phyloP scores from a whole-genome alignment of 2,329 filamentous ascomycete genomes.

The Ophiocordyceps camponoti-leonardi region DNA sequence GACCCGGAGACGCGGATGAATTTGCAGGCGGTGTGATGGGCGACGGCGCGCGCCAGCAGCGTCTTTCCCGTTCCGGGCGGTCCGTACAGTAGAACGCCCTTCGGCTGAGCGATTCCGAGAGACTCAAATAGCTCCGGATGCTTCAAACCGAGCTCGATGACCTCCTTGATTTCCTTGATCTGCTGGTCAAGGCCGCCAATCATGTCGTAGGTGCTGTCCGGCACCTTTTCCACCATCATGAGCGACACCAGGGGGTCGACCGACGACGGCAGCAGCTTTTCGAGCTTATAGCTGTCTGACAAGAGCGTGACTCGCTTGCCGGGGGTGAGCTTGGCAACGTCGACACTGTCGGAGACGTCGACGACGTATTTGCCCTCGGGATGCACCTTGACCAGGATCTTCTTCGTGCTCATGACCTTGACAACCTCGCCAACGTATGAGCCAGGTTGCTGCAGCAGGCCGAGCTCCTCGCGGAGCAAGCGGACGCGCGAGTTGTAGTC shows the following conservation, averaged over 20 bases:
- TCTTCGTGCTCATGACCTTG: constrained; percentile 99
- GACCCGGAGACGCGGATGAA: constrained; percentile 96
- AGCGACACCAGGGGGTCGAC: constrained; percentile 96
- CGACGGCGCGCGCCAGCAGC: constrained; percentile 81
- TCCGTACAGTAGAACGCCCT: constrained; percentile 91
- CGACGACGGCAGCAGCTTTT: constrained; percentile 95
- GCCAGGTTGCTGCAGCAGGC: constrained; percentile 87
- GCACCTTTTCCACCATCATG: constrained; percentile 99
- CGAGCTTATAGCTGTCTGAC: constrained; percentile 95
- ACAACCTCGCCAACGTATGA: constrained; percentile 99
- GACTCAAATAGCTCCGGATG: constrained; percentile 98
- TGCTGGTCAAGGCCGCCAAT: constrained; percentile 97
- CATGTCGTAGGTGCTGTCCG: constrained; percentile 99
- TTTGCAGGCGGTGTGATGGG: constrained; percentile 97
- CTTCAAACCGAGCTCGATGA: constrained; percentile 95
- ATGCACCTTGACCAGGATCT: constrained; percentile 97
- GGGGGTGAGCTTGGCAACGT: constrained; percentile 86
- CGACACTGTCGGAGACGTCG: constrained; percentile 85
- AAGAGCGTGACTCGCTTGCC: constrained; percentile 95
- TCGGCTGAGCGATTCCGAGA: constrained; percentile 95
- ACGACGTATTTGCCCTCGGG: constrained; percentile 99
- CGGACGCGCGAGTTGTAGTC: constrained; percentile 98
- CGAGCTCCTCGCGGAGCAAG: constrained; percentile 85
- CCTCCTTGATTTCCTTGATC: constrained; percentile 99
- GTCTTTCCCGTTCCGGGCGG: constrained; percentile 97